These are phyloP conservation scores for Punctularia strigosozonata DNA, from an alignment of 768 basidiomycete genomes.

Conservation along the genomic window DNA sequence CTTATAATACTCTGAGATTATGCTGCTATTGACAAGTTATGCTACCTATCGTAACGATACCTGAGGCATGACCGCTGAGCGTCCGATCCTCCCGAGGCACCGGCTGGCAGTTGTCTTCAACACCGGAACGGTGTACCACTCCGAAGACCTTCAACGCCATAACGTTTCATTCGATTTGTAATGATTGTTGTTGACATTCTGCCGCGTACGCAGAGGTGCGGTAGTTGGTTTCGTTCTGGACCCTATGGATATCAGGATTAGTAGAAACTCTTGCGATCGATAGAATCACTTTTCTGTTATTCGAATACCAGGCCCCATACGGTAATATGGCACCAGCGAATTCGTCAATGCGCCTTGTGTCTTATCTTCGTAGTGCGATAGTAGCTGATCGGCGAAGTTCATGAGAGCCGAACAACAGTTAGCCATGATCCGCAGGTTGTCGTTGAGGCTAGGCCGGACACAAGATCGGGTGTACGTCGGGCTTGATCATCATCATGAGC, in stretches of 20 bases:
- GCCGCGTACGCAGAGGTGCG: constrained; percentile 95
- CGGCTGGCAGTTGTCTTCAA: too few relatives aligned
- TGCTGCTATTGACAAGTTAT: too few relatives aligned
- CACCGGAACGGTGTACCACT: too few relatives aligned
- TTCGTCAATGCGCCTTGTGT: constrained; percentile 42
- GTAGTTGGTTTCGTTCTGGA: constrained; percentile 83
- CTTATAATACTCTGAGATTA: too few relatives aligned
- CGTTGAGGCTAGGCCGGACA: constrained; percentile 78
- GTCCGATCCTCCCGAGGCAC: too few relatives aligned
- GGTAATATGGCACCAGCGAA: constrained; percentile 80
- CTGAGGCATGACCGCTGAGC: too few relatives aligned
- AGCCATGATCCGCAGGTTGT: constrained; percentile 74
- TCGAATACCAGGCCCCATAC: constrained; percentile 70
- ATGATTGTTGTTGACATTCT: too few relatives aligned
- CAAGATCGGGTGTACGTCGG: constrained; percentile 71
- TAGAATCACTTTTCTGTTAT: constrained; percentile 58
- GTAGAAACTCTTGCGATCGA: neutral
- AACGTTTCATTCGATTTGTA: too few relatives aligned
- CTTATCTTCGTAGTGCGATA: constrained; percentile 48
- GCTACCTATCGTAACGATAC: too few relatives aligned
- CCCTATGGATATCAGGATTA: constrained; percentile 26
- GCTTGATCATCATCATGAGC: constrained; percentile 76
- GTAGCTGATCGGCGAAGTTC: constrained; percentile 89
- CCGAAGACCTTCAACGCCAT: too few relatives aligned
- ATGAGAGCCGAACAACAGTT: constrained; percentile 96